phyloP scores from a whole-genome alignment of 768 basidiomycete species.

The Rhodosporidiobolus odoratus region DNA sequence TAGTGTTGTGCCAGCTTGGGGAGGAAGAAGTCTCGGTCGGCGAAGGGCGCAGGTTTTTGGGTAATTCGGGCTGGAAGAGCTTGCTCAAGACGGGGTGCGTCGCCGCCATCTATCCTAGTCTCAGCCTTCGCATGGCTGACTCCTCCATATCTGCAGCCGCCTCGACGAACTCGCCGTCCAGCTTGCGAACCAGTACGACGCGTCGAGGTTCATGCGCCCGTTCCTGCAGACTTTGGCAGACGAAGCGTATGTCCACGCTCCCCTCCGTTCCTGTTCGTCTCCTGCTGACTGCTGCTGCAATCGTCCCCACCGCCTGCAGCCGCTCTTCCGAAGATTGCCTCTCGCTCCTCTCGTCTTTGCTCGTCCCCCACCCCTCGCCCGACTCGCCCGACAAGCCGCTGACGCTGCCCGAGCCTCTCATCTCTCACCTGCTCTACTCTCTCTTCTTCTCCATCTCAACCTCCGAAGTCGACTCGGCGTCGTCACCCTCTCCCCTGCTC shows the following conservation, averaged over 20 bases:
- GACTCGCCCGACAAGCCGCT: constrained; percentile 11
- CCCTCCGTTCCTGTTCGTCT: background rate
- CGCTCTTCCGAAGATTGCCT: constrained; percentile 15
- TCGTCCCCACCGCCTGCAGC: background rate
- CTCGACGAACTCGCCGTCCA: constrained; percentile 54
- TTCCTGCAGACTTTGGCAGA: constrained; percentile 36
- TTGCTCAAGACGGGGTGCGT: constrained; percentile 40
- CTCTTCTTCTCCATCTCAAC: constrained; percentile 6
- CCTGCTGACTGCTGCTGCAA: background rate
- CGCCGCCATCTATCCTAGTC: constrained; percentile 26
- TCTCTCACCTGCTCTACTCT: constrained; percentile 19
- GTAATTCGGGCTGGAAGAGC: constrained; percentile 48
- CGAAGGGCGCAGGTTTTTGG: constrained; percentile 57
- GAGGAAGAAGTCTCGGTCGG: constrained; percentile 46
- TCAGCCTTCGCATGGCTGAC: background rate
- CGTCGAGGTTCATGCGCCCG: constrained; percentile 54
- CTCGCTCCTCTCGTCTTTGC: constrained; percentile 17
- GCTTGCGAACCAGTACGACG: constrained; percentile 53
- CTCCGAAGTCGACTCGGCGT: constrained; percentile 9
- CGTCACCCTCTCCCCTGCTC: constrained; percentile 14
- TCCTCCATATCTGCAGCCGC: background rate
- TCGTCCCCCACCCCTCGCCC: constrained; percentile 18
- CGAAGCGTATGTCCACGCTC: constrained; percentile 14
- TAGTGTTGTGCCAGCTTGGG: constrained; percentile 54
- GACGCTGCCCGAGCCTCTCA: constrained; percentile 28